Evolutionary conservation across 495 filamentous ascomycete species (phyloP).

Genomic region (Chaetomium cochliodes): DNA sequence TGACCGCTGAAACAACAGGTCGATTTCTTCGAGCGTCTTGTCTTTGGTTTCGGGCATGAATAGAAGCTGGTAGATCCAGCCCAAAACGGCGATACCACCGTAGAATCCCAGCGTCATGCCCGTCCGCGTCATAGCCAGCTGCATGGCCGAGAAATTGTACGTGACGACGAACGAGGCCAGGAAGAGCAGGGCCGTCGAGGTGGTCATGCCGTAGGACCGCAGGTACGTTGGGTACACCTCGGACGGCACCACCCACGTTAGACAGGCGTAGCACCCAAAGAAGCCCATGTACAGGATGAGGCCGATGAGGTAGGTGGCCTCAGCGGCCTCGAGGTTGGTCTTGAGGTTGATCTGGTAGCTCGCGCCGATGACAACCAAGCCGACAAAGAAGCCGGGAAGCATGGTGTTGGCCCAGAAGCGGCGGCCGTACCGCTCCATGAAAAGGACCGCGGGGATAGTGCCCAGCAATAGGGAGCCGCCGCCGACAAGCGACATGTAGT

Average conservation of each 20-base stretch:
- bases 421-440: slow-evolving; percentile 15
- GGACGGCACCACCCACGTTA: slow-evolving; percentile 16
- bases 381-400: slow-evolving; percentile 14
- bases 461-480: slow-evolving; percentile 10
- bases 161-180: slow-evolving; percentile 14
- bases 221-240: slow-evolving; percentile 19
- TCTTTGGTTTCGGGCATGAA: slow-evolving; percentile 19
- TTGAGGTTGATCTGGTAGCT: slow-evolving; percentile 16
- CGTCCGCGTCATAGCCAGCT: slow-evolving; percentile 13
- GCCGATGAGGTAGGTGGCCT: slow-evolving; percentile 14
- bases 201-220: slow-evolving; percentile 18
- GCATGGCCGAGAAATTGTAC: slow-evolving; percentile 18
- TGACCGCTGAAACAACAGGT: slow-evolving; percentile 9
- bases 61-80: slow-evolving; percentile 16
- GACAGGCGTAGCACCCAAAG: slow-evolving; percentile 14
- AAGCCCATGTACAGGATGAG: slow-evolving; percentile 18
- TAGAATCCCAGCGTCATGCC: slow-evolving; percentile 13
- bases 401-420: slow-evolving; percentile 18
- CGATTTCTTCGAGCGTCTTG: slow-evolving; percentile 18
- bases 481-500: slow-evolving; percentile 18
- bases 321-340: slow-evolving; percentile 4
- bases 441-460: slow-evolving; percentile 11
- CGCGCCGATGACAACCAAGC: slow-evolving; percentile 13
- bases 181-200: slow-evolving; percentile 14
- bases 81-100: slow-evolving; percentile 9